Evolutionary conservation across 306 rosid species (phyloP), one percentile per base, ranked within the genome.

Genomic region (Chamaecrista fasciculata): DNA sequence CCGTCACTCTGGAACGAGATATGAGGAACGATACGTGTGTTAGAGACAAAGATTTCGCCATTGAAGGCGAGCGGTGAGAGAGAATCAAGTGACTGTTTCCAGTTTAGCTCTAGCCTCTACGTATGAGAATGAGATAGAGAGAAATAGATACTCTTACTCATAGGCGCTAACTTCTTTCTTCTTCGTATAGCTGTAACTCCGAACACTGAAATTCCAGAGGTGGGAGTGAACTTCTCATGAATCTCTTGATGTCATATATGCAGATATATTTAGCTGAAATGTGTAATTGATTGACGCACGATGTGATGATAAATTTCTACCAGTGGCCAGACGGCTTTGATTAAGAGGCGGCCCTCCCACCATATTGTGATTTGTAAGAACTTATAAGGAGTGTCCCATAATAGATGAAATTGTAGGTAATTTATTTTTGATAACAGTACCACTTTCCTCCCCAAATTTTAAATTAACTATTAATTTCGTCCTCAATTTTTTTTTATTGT

Each of bases 21-120:
- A 74, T 23, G 67, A 84, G 46, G 15, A 49, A 58, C 11, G 83
- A 81, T 0, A 61, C 34, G 28, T 67, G 68, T 23, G 75, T 50
- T 28, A 81, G 69, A 65, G 70, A 40, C 44, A 79, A 36, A 9
- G 85, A 79, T 19, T 62, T 87, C 51, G 75, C 79, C 92, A 87
- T 84, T 33, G 71, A 11, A 1, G 42, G 25, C 14, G 68, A 42
- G 1, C 18, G 56, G 4, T 9, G 39, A 51, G 33, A 4, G 11
- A 15, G 31, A 60, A 29, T 10, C 10, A 36, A 3, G 57, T 43
- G 11, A 63, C n/a, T 26, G 36, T 67, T 19, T 26, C 50, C 12
- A 26, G 61, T 33, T 2, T 50, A 55, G 78, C 53, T 66, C 53
- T 39, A 6, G 57, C 71, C 53, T 66, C 53, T 49, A 3, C 58